Base-by-base conservation (phyloP, 73 alveolate species). In the Paramecium biaurelia region DNA sequence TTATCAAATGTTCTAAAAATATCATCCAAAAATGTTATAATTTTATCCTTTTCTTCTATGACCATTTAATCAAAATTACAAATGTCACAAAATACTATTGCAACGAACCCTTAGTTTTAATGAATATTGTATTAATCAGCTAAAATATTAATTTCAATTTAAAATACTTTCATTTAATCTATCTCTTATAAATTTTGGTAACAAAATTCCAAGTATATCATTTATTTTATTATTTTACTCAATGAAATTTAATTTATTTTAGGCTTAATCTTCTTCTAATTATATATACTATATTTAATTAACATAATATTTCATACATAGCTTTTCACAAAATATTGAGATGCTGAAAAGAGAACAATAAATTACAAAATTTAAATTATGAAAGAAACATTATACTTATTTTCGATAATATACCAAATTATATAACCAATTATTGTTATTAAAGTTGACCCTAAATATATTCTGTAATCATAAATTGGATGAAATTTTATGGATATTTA, bases 1-100 rank as follows among this genome's bases (percentile, higher is more conserved):
- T 63, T 30, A 86, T 86, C 93, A 56, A 86, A 86, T n/a, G 63
- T 63, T 41, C 93, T 72, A 38, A 63, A 86, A 18, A 86, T 53
- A 41, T 35, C 85, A 86, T 86, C 93, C 38, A 86, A 63, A 18
- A 86, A 63, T 21, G 68, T 38, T 3, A 86, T 76, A 5, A 76
- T 86, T 14, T 86, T 86, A 23, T 24, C 70, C 20, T 86, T 41
- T 41, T 86, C 93, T 21, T 86, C 85, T 21, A 86, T 63, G 24
- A 86, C 70, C 30, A 86, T 57, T 63, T 86, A 53, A 86, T 86
- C 93, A 26, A 86, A 86, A 24, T 86, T 63, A 20, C 93, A 86
- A 57, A 86, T 86, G 12, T 86, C 93, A 63, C 93, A 86, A 37
- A 86, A 86, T 1, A 86, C 93, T 0, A 86, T 86, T 14, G 56